phyloP scores from a whole-genome alignment of 371 early-diverging fungal species.

The Mucor circinelloides region DNA sequence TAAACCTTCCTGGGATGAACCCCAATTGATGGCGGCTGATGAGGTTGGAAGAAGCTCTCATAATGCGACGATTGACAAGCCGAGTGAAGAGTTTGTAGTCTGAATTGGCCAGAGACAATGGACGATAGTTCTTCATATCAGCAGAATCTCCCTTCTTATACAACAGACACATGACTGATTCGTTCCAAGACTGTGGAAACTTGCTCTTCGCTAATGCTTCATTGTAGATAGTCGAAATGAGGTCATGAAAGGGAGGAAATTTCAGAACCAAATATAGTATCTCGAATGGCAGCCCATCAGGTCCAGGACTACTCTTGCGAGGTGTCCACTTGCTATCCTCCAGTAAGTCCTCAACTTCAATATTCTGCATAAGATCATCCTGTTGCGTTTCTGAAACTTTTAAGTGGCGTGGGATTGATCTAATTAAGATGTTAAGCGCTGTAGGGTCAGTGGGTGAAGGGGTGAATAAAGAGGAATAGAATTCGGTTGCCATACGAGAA shows the following conservation, averaged over 20 bases:
- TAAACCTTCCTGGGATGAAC: conserved; percentile 7
- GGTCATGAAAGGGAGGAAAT: background rate
- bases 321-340: background rate
- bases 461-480: background rate
- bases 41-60: background rate
- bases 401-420: background rate
- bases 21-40: conserved; percentile 4
- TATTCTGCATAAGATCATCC: background rate
- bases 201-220: background rate
- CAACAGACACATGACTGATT: background rate
- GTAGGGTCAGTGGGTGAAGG: background rate
- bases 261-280: background rate
- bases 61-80: background rate
- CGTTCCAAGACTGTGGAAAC: background rate
- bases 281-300: conserved; percentile 2
- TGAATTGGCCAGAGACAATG: conserved; percentile 8
- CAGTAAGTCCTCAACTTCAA: background rate
- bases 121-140: conserved; percentile 24
- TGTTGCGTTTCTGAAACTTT: background rate
- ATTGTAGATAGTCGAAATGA: background rate
- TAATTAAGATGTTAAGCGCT: background rate
- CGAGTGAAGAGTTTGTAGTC: conserved; percentile 8
- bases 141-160: conserved; percentile 2
- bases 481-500: background rate
- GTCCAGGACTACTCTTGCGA: background rate